phyloP scores from a whole-genome alignment of 257 asterid genomes.

The Striga asiatica region DNA sequence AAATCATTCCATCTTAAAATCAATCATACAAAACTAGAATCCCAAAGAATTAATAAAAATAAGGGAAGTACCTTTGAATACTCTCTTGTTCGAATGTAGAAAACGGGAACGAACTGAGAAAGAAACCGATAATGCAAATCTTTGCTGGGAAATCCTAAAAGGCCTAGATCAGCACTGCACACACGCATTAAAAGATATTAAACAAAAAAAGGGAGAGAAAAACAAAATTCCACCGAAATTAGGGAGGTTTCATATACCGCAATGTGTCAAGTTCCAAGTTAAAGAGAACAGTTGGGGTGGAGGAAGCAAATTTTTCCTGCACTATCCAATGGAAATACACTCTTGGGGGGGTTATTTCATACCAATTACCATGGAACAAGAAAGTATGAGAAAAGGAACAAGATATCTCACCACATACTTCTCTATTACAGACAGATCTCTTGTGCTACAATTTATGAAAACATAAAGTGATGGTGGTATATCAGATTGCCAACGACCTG shows the following conservation, averaged over 20 bases:
- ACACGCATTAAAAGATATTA: background rate
- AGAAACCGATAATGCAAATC: slow-evolving; percentile 81
- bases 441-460: slow-evolving; percentile 81
- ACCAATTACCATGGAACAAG: too few species aligned
- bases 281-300: slow-evolving; percentile 75
- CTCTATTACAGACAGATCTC: slow-evolving; percentile 72
- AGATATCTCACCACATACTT: slow-evolving; percentile 71
- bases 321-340: background rate
- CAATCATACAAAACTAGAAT: background rate
- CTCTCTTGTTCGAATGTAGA: slow-evolving; percentile 85
- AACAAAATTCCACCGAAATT: background rate
- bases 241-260: slow-evolving; percentile 38
- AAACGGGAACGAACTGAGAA: slow-evolving; percentile 70
- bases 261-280: slow-evolving; percentile 92
- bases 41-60: slow-evolving; percentile 9
- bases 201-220: slow-evolving; percentile 2
- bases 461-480: slow-evolving; percentile 71
- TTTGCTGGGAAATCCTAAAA: slow-evolving; percentile 77
- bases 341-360: background rate
- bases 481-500: slow-evolving; percentile 89
- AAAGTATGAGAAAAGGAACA: slow-evolving; percentile 14
- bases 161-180: slow-evolving; percentile 94
- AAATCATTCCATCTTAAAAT: slow-evolving; percentile 20
- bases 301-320: slow-evolving; percentile 72
- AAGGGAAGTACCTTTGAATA: slow-evolving; percentile 67